A percentile compares a stretch with the other conserved stretches of the same genome.
Conservation (phyloP, 2,329 filamentous ascomycete species). For the Aspergillus fischeri region DNA sequence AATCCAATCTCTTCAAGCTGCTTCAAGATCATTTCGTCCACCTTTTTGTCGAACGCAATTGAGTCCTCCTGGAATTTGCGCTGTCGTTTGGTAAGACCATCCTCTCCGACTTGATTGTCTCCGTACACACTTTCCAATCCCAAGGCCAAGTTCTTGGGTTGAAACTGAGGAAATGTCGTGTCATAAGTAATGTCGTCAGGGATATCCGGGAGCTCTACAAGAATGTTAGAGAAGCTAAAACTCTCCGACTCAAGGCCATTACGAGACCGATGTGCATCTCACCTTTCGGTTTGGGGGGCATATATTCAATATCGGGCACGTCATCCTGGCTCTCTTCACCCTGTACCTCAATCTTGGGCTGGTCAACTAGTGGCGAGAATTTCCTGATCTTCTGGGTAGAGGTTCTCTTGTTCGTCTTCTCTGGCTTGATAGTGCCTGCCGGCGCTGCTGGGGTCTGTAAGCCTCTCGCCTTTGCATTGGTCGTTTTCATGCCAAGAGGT, state of each 20-base stretch:
- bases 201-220: slow-evolving; percentile 45
- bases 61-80: slow-evolving; percentile 64
- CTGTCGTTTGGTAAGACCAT: slow-evolving; percentile 63
- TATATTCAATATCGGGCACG: slow-evolving; percentile 81
- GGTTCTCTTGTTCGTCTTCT: slow-evolving; percentile 59
- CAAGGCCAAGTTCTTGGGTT: slow-evolving; percentile 50
- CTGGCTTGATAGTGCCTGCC: slow-evolving; percentile 54
- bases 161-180: slow-evolving; percentile 50
- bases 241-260: neutral
- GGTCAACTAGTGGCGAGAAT: slow-evolving; percentile 48
- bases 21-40: slow-evolving; percentile 64
- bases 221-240: slow-evolving; percentile 3
- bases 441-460: slow-evolving; percentile 65
- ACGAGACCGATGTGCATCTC: slow-evolving; percentile 13
- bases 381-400: slow-evolving; percentile 60
- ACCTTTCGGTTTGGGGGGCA: slow-evolving; percentile 66
- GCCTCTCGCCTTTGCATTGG: slow-evolving; percentile 77
- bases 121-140: slow-evolving; percentile 50
- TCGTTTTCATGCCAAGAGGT: slow-evolving; percentile 89
- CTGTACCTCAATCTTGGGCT: slow-evolving; percentile 45
- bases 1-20: slow-evolving; percentile 62
- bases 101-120: slow-evolving; percentile 43
- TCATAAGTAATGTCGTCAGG: slow-evolving; percentile 46
- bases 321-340: slow-evolving; percentile 46
- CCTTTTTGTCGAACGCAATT: slow-evolving; percentile 58